These are phyloP conservation scores for Pichia sp. DNA, from an alignment of 1,139 yeast species.

Conservation along the genomic window DNA sequence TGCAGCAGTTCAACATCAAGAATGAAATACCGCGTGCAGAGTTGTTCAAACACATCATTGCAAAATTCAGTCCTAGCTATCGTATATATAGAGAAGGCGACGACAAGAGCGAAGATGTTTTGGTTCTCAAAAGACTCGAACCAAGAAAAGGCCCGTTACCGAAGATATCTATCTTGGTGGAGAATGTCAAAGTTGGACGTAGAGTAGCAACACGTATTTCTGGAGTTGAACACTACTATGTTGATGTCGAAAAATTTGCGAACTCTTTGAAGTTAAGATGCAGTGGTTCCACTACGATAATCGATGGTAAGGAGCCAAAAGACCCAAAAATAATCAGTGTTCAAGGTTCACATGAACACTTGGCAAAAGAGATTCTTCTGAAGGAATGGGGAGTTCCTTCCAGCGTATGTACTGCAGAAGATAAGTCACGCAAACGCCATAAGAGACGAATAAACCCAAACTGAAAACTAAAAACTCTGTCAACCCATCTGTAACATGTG, in stretches of 20 bases:
- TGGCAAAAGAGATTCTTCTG: constrained; percentile 50
- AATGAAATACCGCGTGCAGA: constrained; percentile 37
- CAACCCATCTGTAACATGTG: too few relatives aligned
- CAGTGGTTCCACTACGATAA: constrained; percentile 81
- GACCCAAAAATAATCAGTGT: constrained; percentile 55
- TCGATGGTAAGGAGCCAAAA: constrained; percentile 40
- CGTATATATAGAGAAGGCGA: constrained; percentile 47
- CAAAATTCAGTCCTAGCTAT: constrained; percentile 32
- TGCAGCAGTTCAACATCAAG: constrained; percentile 26
- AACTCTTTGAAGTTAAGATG: constrained; percentile 69
- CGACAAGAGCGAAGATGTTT: constrained; percentile 16
- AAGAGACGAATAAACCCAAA: background rate
- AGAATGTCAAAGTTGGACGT: constrained; percentile 77
- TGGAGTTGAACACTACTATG: constrained; percentile 60
- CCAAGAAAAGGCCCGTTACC: constrained; percentile 64
- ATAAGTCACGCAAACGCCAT: constrained; percentile 32
- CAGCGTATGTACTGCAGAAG: constrained; percentile 59
- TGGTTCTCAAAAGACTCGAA: constrained; percentile 20
- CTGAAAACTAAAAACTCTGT: background rate
- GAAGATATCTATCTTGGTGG: constrained; percentile 50
- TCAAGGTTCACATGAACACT: constrained; percentile 81
- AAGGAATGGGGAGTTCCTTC: constrained; percentile 59
- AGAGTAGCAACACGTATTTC: constrained; percentile 69
- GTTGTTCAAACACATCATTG: constrained; percentile 23
- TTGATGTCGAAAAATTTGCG: constrained; percentile 60